Base-by-base conservation (phyloP, 2,329 filamentous ascomycete genomes). In the Ophiocordyceps robertsii region DNA sequence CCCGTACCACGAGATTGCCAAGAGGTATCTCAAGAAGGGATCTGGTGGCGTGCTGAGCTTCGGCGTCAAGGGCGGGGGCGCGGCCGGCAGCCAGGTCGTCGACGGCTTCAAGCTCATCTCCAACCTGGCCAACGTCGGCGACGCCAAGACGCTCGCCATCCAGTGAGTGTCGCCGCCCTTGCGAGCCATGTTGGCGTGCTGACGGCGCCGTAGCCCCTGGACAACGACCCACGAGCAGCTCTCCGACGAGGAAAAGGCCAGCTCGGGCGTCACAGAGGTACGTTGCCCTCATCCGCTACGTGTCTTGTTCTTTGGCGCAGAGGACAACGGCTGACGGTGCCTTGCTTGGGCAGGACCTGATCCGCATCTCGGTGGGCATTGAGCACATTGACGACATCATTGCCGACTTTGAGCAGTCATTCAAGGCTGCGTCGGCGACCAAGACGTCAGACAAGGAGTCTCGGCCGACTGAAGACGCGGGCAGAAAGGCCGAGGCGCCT, bases 321-420 rank as follows among this genome's bases (percentile, higher is more conserved):
- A 35, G 38, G 21, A 7, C 35, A n/a, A 16, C 16, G 13, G 16
- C 8, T 27, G 16, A 27, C 19, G 19, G 19, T 19, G 19, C 19
- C 19, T 19, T 27, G 24, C 24, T 9, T 37, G 10, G 14, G 5
- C 19, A 87, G 73, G 90, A 94, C 57, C 78, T 89, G 33, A 95
- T 96, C 63, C 84, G 90, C 48, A 92, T 96, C 56, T 95, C 89
- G 0, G 89, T 95, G 45, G 90, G 90, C 41, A 94, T 84, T 1
- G 90, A 96, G 68, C 88, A 95, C 62, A 94, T 96, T 59, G 89
- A 95, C 67, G 90, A 96, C 57, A 95, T 96, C 55, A 92, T 95
- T 57, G 83, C 80, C 53, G 90, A 96, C 65, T 95, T 96, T 59
- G 82, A 90, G 63, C 89, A 95, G 69, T 84, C 85, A 0, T 93